A percentile compares a stretch with the other conserved stretches of the same genome.
Evolutionary conservation across 306 rosid genomes (phyloP).

Genomic region (Prunus padus): DNA sequence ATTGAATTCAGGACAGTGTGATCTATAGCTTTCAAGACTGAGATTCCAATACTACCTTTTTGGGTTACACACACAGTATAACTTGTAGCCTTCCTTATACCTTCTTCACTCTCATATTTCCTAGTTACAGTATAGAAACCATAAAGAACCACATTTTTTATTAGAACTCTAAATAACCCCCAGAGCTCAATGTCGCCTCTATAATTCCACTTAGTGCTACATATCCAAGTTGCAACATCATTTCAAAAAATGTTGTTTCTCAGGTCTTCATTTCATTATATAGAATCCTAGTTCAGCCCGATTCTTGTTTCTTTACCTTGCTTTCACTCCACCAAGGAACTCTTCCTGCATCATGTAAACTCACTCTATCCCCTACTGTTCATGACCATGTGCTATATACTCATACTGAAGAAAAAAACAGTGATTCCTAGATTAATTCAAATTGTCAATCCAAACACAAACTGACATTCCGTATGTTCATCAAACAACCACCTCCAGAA

Average conservation of each 20-base stretch:
- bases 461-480: neutral
- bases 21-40: neutral
- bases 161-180: neutral
- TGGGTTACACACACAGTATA: neutral
- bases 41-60: neutral
- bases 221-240: neutral
- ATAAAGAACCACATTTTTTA: neutral
- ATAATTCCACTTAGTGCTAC: neutral
- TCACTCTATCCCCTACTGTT: neutral
- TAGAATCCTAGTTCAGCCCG: neutral
- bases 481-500: neutral
- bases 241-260: neutral
- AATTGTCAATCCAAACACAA: neutral
- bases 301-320: neutral
- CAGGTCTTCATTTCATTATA: neutral
- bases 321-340: neutral
- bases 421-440: neutral
- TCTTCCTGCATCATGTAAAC: neutral
- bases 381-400: neutral
- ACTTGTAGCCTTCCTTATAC: neutral
- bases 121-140: neutral
- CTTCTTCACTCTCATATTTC: neutral
- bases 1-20: neutral
- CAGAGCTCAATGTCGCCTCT: neutral
- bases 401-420: neutral